A percentile compares a stretch with the other conserved stretches of the same genome.
Evolutionary conservation across 177 flowering plant species (phyloP).

Genomic region (Vitis hybrid): DNA sequence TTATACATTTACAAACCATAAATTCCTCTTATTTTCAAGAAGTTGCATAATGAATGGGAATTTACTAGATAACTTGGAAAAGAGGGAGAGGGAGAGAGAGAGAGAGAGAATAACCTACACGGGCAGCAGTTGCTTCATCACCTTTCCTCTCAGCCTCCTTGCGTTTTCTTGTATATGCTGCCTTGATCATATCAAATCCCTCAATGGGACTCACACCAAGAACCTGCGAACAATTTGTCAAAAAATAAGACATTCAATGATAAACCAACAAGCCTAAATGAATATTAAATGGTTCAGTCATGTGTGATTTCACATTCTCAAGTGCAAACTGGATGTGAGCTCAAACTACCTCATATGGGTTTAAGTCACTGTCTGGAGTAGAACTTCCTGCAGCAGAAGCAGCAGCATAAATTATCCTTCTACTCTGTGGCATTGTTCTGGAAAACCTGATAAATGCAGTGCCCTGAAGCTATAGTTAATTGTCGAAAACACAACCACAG

Average conservation of each 20-base stretch:
- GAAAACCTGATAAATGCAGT: constrained; percentile 38
- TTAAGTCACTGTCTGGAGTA: constrained; percentile 47
- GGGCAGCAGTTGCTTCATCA: constrained; percentile 65
- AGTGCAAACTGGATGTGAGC: not conserved
- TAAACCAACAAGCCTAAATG: not conserved
- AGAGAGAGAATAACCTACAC: constrained; percentile 38
- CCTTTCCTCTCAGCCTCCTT: constrained; percentile 86
- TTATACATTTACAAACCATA: constrained; percentile 7
- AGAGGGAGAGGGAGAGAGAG: not conserved
- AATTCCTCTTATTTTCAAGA: not conserved
- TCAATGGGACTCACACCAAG: constrained; percentile 81
- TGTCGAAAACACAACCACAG: not conserved
- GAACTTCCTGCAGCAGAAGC: constrained; percentile 87
- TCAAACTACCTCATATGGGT: constrained; percentile 77
- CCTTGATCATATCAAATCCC: constrained; percentile 80
- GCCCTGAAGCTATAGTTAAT: constrained; percentile 2
- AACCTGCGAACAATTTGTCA: constrained; percentile 40
- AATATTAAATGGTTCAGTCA: not conserved
- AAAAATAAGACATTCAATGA: not conserved
- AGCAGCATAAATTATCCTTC: constrained; percentile 43
- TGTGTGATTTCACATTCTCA: not conserved
- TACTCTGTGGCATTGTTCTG: constrained; percentile 15
- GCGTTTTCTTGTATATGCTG: constrained; percentile 58
- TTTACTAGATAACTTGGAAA: not conserved
- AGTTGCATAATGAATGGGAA: not conserved